Evolutionary conservation across 305 asterid genomes (phyloP).

Genomic region (Fraxinus xanthoxyloides): DNA sequence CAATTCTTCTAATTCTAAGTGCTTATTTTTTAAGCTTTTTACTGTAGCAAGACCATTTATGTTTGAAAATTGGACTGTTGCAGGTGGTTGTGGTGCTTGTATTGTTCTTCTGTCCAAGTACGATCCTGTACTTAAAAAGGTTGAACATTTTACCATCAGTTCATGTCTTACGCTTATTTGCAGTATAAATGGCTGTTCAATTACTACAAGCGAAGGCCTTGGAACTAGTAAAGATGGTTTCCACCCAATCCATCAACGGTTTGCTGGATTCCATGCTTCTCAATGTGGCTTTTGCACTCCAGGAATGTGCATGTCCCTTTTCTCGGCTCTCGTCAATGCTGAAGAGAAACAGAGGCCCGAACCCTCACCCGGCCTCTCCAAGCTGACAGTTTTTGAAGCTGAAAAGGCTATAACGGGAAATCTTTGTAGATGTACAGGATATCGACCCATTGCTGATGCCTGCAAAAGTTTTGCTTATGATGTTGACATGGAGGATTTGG

Average conservation of each 20-base stretch:
- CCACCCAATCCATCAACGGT: slow-evolving; percentile 66
- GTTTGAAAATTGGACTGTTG: background rate
- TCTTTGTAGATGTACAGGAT: slow-evolving; percentile 83
- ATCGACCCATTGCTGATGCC: slow-evolving; percentile 74
- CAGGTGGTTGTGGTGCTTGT: slow-evolving; percentile 93
- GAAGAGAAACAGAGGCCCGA: slow-evolving; percentile 35
- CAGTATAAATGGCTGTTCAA: slow-evolving; percentile 46
- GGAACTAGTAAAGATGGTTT: slow-evolving; percentile 55
- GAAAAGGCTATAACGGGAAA: slow-evolving; percentile 68
- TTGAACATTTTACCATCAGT: slow-evolving; percentile 50
- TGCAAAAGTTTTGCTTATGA: slow-evolving; percentile 49
- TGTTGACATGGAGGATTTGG: slow-evolving; percentile 68
- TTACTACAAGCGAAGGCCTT: slow-evolving; percentile 50
- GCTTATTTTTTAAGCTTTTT: background rate
- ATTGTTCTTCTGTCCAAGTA: slow-evolving; percentile 66
- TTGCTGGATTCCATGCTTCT: slow-evolving; percentile 81
- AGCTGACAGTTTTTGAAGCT: slow-evolving; percentile 63
- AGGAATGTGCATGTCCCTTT: slow-evolving; percentile 76
- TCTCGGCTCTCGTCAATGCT: slow-evolving; percentile 62
- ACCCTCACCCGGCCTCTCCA: slow-evolving; percentile 57
- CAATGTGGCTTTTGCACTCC: slow-evolving; percentile 91
- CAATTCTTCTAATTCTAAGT: background rate
- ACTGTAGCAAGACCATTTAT: background rate
- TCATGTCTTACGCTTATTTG: slow-evolving; percentile 80
- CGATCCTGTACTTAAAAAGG: slow-evolving; percentile 38